A percentile compares a stretch with the other conserved stretches of the same genome.
Conservation (phyloP, 2,329 filamentous ascomycete species). For the Paraconiothyrium sp. region DNA sequence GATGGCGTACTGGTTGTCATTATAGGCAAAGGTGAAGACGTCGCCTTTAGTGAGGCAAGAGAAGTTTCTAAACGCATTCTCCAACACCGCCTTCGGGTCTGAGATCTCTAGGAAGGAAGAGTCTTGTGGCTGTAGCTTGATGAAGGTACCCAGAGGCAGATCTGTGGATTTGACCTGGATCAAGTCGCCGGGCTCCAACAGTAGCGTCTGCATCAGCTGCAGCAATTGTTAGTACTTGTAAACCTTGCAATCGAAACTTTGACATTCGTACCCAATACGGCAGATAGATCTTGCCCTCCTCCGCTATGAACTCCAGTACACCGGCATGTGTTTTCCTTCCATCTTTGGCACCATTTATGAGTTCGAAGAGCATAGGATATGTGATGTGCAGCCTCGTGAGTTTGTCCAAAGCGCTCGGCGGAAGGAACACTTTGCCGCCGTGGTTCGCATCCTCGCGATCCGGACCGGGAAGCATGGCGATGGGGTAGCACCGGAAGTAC, state of each 20-base stretch:
- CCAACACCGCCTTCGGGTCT: slow-evolving; percentile 95
- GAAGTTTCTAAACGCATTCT: slow-evolving; percentile 96
- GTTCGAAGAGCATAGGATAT: slow-evolving; percentile 96
- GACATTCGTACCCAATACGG: slow-evolving; percentile 78
- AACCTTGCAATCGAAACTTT: neutral
- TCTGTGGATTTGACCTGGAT: slow-evolving; percentile 96
- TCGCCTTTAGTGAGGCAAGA: slow-evolving; percentile 92
- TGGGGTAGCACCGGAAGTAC: slow-evolving; percentile 96
- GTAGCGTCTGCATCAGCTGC: slow-evolving; percentile 92
- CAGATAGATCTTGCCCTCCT: slow-evolving; percentile 95
- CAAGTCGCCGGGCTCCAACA: slow-evolving; percentile 90
- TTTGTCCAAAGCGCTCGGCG: slow-evolving; percentile 96
- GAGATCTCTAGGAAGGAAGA: slow-evolving; percentile 95
- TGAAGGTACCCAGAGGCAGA: slow-evolving; percentile 86
- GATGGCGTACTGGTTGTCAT: slow-evolving; percentile 92
- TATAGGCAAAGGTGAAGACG: slow-evolving; percentile 95
- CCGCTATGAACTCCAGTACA: slow-evolving; percentile 96
- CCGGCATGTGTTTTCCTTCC: slow-evolving; percentile 88
- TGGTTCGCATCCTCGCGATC: slow-evolving; percentile 92
- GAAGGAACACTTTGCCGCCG: slow-evolving; percentile 96
- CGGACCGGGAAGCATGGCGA: slow-evolving; percentile 90
- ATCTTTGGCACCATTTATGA: slow-evolving; percentile 91
- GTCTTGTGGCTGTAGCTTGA: slow-evolving; percentile 96
- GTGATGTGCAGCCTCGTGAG: slow-evolving; percentile 95
- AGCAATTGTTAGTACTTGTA: slow-evolving; percentile 23